phyloP scores from a whole-genome alignment of 208 protist genomes.

The Trypanosomatidae sp. region DNA sequence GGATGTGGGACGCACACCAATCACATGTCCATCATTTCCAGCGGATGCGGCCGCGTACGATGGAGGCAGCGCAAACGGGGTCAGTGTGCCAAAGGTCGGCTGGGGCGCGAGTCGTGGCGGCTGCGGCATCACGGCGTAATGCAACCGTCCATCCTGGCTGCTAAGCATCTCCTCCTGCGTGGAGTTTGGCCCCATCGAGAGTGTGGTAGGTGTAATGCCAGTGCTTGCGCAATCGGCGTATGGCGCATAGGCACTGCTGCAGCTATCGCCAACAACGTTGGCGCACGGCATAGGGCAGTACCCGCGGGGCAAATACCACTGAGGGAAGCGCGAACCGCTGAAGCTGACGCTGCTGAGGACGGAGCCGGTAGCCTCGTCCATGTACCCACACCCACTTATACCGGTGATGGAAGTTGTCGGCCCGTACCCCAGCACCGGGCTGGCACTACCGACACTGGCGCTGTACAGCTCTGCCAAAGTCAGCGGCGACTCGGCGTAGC shows the following conservation, averaged over 20 bases:
- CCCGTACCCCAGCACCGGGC: background rate
- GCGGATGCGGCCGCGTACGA: background rate
- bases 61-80: conserved; percentile 10
- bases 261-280: background rate
- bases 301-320: conserved; percentile 32
- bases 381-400: background rate
- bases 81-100: background rate
- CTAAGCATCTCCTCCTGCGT: conserved; percentile 22
- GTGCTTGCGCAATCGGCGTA: conserved; percentile 1
- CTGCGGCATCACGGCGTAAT: background rate
- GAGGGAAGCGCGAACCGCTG: conserved; percentile 25
- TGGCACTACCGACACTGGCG: background rate
- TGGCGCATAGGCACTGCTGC: background rate
- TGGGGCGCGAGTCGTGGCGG: conserved; percentile 20
- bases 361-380: background rate
- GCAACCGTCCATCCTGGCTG: conserved; percentile 1
- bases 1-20: background rate
- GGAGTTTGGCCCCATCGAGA: background rate
- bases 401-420: background rate
- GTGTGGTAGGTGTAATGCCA: conserved; percentile 2
- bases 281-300: conserved; percentile 6
- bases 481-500: conserved; percentile 22
- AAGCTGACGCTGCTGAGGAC: conserved; percentile 21
- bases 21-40: background rate
- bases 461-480: conserved; percentile 22